A percentile compares a stretch with the other conserved stretches of the same genome.
Conservation (phyloP, 495 filamentous ascomycete genomes). For the Aspergillus leporis region DNA sequence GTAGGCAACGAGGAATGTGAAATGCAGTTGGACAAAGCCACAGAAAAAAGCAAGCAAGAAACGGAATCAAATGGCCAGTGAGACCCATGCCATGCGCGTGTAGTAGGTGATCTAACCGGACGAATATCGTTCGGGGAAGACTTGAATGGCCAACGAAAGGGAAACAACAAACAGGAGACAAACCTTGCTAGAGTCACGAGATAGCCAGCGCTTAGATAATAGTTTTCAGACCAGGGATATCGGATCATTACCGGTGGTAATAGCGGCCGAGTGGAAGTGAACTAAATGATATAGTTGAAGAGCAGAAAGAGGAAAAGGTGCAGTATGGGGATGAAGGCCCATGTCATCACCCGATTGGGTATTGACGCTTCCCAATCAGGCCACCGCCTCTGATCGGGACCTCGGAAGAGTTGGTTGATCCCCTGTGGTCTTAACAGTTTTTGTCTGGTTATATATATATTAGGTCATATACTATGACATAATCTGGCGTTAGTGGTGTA, state of each 20-base stretch:
- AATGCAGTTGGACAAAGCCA: slow-evolving; percentile 4
- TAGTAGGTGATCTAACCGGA: not conserved
- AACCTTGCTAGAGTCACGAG: not conserved
- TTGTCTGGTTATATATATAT: too few species aligned
- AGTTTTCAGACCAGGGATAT: not conserved
- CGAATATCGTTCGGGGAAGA: slow-evolving; percentile 1
- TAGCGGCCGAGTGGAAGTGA: not conserved
- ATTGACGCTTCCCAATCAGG: not conserved
- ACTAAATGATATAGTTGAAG: not conserved
- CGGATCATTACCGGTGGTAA: not conserved
- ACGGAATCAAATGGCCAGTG: slow-evolving; percentile 2
- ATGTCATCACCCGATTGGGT: not conserved
- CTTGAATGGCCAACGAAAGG: not conserved
- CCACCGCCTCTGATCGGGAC: not conserved
- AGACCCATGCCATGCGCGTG: slow-evolving; percentile 2
- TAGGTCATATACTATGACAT: too few species aligned
- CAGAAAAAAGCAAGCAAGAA: slow-evolving; percentile 13
- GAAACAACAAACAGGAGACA: not conserved
- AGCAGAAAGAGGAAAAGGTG: not conserved
- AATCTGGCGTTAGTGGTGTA: slow-evolving; percentile 3
- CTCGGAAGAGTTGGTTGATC: too few species aligned
- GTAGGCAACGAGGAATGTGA: slow-evolving; percentile 9
- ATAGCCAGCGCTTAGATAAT: not conserved
- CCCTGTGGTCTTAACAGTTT: too few species aligned
- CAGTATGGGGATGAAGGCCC: not conserved